phyloP scores from a whole-genome alignment of 1,284 basidiomycete genomes.

The Ceratobasidium theobromae region DNA sequence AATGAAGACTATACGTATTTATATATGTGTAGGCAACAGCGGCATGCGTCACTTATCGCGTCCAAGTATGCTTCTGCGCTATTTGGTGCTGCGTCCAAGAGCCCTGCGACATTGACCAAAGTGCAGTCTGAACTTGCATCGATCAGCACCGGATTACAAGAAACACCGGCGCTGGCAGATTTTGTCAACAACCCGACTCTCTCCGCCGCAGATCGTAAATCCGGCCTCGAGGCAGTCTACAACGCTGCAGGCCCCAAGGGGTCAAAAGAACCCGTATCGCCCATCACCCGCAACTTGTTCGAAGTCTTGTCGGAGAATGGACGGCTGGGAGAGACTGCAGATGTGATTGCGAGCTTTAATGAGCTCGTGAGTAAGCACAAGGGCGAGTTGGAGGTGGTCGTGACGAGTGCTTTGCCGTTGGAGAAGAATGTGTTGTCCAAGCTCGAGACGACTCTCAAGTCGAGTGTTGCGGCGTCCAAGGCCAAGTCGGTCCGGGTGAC shows the following conservation, averaged over 20 bases:
- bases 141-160: constrained; percentile 67
- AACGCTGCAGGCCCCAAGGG: constrained; percentile 51
- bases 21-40: background rate
- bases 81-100: constrained; percentile 89
- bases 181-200: constrained; percentile 91
- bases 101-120: constrained; percentile 73
- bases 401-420: constrained; percentile 85
- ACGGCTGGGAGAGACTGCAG: constrained; percentile 78
- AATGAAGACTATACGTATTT: background rate
- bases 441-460: constrained; percentile 82
- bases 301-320: constrained; percentile 92
- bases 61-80: constrained; percentile 94
- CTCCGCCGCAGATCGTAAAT: constrained; percentile 70
- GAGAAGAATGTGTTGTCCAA: constrained; percentile 69
- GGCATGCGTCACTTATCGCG: constrained; percentile 64
- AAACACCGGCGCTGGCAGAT: constrained; percentile 61
- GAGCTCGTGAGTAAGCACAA: constrained; percentile 86
- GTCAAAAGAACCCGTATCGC: constrained; percentile 72
- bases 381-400: constrained; percentile 90
- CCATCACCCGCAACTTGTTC: constrained; percentile 93
- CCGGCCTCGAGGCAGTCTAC: constrained; percentile 71
- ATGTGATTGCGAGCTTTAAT: constrained; percentile 91
- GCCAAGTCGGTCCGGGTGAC: constrained; percentile 83
- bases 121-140: constrained; percentile 79
- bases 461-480: constrained; percentile 76